Conservation (phyloP, 2,329 filamentous ascomycete species). For the Calonectria honghensis region DNA sequence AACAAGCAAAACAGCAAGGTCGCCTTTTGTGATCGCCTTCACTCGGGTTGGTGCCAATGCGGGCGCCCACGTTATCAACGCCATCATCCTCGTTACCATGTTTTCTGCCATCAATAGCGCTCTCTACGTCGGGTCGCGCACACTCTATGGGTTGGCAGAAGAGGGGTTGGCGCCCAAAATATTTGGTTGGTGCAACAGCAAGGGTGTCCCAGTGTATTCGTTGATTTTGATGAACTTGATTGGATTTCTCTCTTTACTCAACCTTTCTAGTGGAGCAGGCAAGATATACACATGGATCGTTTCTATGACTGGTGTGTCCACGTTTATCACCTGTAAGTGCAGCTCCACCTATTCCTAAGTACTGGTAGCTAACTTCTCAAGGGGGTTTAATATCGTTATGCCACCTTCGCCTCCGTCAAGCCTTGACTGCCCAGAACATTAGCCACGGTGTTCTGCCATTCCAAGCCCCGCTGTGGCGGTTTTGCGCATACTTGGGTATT, state of each 20-base stretch:
- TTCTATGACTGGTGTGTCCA: conserved; percentile 31
- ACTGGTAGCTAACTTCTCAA: background rate
- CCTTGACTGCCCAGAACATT: conserved; percentile 37
- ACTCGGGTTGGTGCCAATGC: conserved; percentile 41
- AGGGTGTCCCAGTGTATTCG: conserved; percentile 60
- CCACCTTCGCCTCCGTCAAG: conserved; percentile 35
- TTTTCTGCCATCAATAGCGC: conserved; percentile 71
- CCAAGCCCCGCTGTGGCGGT: conserved; percentile 29
- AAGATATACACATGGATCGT: conserved; percentile 33
- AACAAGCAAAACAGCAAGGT: conserved; percentile 67
- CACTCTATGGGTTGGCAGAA: conserved; percentile 73
- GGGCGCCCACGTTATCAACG: conserved; percentile 67
- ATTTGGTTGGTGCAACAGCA: conserved; percentile 69
- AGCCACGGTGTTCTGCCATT: conserved; percentile 33
- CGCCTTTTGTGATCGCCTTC: conserved; percentile 71
- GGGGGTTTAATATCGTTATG: conserved; percentile 34
- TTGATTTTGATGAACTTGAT: conserved; percentile 44
- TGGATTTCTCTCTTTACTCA: conserved; percentile 44
- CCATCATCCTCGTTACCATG: conserved; percentile 71
- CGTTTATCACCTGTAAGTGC: conserved; percentile 31
- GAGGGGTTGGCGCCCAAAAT: conserved; percentile 71
- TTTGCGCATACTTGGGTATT: conserved; percentile 20
- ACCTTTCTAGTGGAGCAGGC: conserved; percentile 36
- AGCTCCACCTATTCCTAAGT: too few relatives aligned
- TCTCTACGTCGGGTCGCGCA: conserved; percentile 73